phyloP scores from a whole-genome alignment of 2,329 filamentous ascomycete genomes.

The Clarireedia monteithiana region DNA sequence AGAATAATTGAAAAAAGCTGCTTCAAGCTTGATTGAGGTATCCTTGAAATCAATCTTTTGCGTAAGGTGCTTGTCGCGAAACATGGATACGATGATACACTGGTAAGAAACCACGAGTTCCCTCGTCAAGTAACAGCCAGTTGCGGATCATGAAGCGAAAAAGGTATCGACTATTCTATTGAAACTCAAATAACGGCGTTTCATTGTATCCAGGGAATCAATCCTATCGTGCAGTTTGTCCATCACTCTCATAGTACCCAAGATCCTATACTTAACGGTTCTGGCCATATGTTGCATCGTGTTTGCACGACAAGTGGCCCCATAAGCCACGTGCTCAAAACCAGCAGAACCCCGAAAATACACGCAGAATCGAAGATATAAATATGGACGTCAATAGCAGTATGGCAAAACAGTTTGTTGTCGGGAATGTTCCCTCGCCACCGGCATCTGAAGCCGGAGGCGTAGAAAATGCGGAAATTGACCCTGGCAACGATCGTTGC shows the following conservation, averaged over 20 bases:
- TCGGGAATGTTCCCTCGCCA: background rate
- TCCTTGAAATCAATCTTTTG: background rate
- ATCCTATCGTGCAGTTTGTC: background rate
- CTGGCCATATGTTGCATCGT: background rate
- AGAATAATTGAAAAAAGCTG: constrained; percentile 41
- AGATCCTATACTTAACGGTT: constrained; percentile 5
- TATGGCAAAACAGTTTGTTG: too few species aligned
- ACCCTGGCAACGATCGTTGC: constrained; percentile 10
- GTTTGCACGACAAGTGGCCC: background rate
- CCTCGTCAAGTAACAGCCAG: background rate
- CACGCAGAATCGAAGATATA: background rate
- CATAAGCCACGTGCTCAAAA: background rate
- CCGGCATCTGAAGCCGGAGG: constrained; percentile 2
- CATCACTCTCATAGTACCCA: background rate
- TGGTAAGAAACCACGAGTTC: background rate
- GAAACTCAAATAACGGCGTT: background rate
- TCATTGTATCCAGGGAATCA: background rate
- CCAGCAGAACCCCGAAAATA: background rate
- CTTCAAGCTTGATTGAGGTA: background rate
- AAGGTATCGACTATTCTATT: background rate
- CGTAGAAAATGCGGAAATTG: background rate
- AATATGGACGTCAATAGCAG: background rate
- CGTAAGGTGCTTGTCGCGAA: background rate
- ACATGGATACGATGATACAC: constrained; percentile 3
- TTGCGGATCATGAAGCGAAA: background rate